Conservation (phyloP, 257 asterid species). For the Eucommia ulmoides region DNA sequence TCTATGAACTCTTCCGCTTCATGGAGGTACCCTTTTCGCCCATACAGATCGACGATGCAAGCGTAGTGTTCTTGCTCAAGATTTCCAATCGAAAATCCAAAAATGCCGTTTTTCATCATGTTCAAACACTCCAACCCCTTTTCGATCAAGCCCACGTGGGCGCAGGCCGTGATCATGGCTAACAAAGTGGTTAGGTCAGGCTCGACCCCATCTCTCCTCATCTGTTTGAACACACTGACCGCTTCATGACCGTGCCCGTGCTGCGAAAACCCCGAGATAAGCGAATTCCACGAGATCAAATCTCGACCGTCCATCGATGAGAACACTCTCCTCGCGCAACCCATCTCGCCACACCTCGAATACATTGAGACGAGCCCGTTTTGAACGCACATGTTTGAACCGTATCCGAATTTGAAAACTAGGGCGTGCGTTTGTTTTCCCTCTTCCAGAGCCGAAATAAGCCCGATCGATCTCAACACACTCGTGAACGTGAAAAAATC, state of each 20-base stretch:
- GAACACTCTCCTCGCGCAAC: slow-evolving; percentile 34
- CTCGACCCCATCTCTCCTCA: slow-evolving; percentile 26
- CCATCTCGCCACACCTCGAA: slow-evolving; percentile 45
- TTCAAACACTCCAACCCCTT: slow-evolving; percentile 44
- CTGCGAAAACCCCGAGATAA: slow-evolving; percentile 38
- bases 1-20: slow-evolving; percentile 48
- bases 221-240: slow-evolving; percentile 36
- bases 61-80: slow-evolving; percentile 49
- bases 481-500: slow-evolving; percentile 44
- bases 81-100: slow-evolving; percentile 16
- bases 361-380: slow-evolving; percentile 64
- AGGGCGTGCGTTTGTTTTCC: slow-evolving; percentile 42
- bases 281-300: slow-evolving; percentile 55
- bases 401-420: slow-evolving; percentile 27
- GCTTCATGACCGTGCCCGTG: slow-evolving; percentile 46
- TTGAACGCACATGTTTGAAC: slow-evolving; percentile 17
- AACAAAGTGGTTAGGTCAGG: slow-evolving; percentile 50
- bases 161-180: slow-evolving; percentile 41
- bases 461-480: slow-evolving; percentile 41
- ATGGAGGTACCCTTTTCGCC: slow-evolving; percentile 43
- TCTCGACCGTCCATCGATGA: slow-evolving; percentile 33
- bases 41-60: slow-evolving; percentile 51
- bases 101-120: slow-evolving; percentile 29
- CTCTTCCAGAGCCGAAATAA: slow-evolving; percentile 34
- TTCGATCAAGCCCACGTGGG: slow-evolving; percentile 48